Evolutionary conservation across 1,139 yeast species (phyloP), one percentile per base, ranked within the genome.

Genomic region (Fermentozyma sake): DNA sequence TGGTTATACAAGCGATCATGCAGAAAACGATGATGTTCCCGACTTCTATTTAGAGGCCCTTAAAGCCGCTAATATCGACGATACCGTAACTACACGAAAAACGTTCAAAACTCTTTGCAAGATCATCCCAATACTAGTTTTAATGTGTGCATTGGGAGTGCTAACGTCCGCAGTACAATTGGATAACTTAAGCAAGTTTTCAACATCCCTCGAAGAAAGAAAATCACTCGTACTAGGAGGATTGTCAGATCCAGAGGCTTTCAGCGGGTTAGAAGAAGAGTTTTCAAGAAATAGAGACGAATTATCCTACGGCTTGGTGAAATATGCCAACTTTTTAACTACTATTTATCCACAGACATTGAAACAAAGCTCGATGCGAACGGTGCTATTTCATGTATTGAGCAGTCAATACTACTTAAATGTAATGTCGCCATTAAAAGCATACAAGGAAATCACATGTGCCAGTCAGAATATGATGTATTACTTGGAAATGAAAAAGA

Each of bases 381-480:
- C 52, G 4, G 56, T 58, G 3, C 55, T 57, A 27, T 61, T 41
- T 30, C 40, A 55, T 24, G 30, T 65, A n/a, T 40, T 68, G 14
- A 35, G 50, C 19, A 57, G 60, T 24, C 68, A 60, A 33, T 68
- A 52, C 39, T 42, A 60, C 35, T 46, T 65, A 39, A 57, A 55
- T 32, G 46, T 54, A 23, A 39, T 65, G 47, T 55, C 58, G 15
- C 72, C 73, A 4, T 31, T 61, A 13, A 42, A 48, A 24, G 68
- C 72, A 1, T 64, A 64, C 51, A 48, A 55, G 21, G 32, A 44
- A 9, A 53, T 63, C 11, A 44, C 44, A 38, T 13, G 39, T 30
- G 66, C 68, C 4, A 53, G 65, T 23, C 61, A 57, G 21, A 42
- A 51, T 22, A 60, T 65, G 44, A 56, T 57, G 57, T 61, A 48